Evolutionary conservation across 352 stramenopile genomes (phyloP), one percentile per base, ranked within the genome.

Genomic region (Phytophthora nicotianae): DNA sequence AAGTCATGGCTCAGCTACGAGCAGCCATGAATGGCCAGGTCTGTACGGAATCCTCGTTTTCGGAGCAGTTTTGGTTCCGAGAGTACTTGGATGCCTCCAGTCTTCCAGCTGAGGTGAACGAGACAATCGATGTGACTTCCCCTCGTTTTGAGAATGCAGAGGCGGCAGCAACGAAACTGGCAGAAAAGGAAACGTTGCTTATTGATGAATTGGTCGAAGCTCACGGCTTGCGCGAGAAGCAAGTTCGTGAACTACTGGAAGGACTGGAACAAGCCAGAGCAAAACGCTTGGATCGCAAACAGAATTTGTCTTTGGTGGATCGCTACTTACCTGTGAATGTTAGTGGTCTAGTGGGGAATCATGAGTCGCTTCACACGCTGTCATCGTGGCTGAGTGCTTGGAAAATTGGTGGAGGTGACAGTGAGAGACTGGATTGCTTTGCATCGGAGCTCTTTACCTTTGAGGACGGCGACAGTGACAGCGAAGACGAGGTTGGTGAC

Each of bases 341-440:
- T 6, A 72, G 71, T 46, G 83, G 80, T 7, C 75, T 95, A 32
- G 72, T 95, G 23, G 86, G 86, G 14, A 95, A 92, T 70, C 79
- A 72, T 16, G 70, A 83, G 10, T 50, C 77, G 1, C 51, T 93
- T 21, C 79, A 75, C n/a, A 75, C 78, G n/a, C 56, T 95, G 2
- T 80, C 69, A 5, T 86, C 83, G 10, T 95, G 86, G 86, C 58
- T 95, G 43, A 73, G 66, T 35, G 86, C 82, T 21, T 95, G 86
- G 86, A 95, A 92, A 68, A 62, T 66, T 41, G 77, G 73, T 13
- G 68, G 77, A 5, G 72, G 72, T 29, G 74, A 86, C 24, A 74
- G 75, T 19, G 64, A 75, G 8, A 73, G 75, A 4, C 60, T 69
- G 0, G 68, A 72, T 55, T 83, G 77, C 26, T 90, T 86, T 61